These are phyloP conservation scores for Sugiyamaella americana DNA, from an alignment of 805 yeast genomes.

Conservation along the genomic window DNA sequence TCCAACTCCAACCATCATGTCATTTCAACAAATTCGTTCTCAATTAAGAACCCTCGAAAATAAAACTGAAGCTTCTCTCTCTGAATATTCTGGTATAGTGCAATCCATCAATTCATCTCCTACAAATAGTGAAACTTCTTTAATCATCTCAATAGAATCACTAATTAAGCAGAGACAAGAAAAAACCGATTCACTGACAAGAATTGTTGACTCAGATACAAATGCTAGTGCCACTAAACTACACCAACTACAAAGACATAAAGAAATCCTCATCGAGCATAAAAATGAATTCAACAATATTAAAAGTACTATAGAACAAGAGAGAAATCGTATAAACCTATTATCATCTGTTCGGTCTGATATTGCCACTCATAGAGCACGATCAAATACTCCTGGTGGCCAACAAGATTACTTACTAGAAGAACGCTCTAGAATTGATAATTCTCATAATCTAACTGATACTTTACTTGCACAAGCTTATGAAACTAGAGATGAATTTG, in stretches of 20 bases:
- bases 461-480: conserved; percentile 75
- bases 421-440: conserved; percentile 68
- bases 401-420: conserved; percentile 72
- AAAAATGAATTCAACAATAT: conserved; percentile 56
- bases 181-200: conserved; percentile 43
- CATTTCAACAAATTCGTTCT: conserved; percentile 63
- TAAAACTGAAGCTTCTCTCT: conserved; percentile 51
- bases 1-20: too few relatives aligned
- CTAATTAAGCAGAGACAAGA: conserved; percentile 51
- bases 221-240: conserved; percentile 60
- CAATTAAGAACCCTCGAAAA: conserved; percentile 66
- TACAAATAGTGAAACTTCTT: conserved; percentile 42
- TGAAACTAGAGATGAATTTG: conserved; percentile 80
- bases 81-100: conserved; percentile 50
- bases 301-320: conserved; percentile 54
- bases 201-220: conserved; percentile 51
- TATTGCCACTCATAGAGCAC: conserved; percentile 53
- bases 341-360: conserved; percentile 73
- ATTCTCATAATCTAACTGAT: conserved; percentile 71
- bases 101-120: conserved; percentile 45
- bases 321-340: conserved; percentile 68
- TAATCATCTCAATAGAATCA: conserved; percentile 45
- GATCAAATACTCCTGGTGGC: conserved; percentile 28
- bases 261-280: conserved; percentile 68
- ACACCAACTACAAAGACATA: conserved; percentile 79